These are phyloP conservation scores for Citrus hindsii DNA, from an alignment of 345 rosid genomes.

Conservation along the genomic window DNA sequence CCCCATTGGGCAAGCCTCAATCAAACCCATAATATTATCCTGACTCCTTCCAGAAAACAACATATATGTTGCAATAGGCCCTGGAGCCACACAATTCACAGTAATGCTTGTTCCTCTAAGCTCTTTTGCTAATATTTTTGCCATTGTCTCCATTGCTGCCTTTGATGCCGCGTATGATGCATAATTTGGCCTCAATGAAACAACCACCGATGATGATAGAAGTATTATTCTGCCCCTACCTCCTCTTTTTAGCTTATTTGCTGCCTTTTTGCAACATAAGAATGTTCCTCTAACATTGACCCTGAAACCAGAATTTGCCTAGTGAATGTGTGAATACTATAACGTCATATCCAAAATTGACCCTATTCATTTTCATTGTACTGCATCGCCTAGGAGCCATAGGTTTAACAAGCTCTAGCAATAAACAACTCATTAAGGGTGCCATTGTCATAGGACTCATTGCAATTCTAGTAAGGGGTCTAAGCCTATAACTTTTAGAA, in stretches of 20 bases:
- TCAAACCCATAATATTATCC: slow-evolving; percentile 23
- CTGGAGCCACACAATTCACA: slow-evolving; percentile 46
- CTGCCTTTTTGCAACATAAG: slow-evolving; percentile 39
- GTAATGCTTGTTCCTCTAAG: slow-evolving; percentile 37
- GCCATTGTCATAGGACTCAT: no score
- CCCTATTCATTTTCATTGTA: no score
- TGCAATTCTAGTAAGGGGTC: no score
- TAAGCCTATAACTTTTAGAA: no score
- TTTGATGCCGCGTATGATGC: slow-evolving; percentile 37
- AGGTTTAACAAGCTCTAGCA: no score
- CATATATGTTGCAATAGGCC: slow-evolving; percentile 41
- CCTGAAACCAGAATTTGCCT: not conserved
- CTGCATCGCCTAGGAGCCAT: no score
- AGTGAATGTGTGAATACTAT: not conserved
- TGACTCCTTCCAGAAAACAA: slow-evolving; percentile 36
- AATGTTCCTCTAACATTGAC: slow-evolving; percentile 42
- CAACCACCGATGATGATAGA: slow-evolving; percentile 30
- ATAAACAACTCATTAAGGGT: no score
- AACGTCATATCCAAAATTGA: not conserved
- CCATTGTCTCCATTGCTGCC: slow-evolving; percentile 45
- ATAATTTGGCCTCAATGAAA: slow-evolving; percentile 25
- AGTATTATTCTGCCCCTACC: slow-evolving; percentile 39
- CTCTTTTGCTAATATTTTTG: slow-evolving; percentile 48
- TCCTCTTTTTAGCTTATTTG: slow-evolving; percentile 30
- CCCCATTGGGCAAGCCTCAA: slow-evolving; percentile 23